A percentile compares a stretch with the other conserved stretches of the same genome.
Conservation (phyloP, 1,284 basidiomycete species). For the Fistulina hepatica region DNA sequence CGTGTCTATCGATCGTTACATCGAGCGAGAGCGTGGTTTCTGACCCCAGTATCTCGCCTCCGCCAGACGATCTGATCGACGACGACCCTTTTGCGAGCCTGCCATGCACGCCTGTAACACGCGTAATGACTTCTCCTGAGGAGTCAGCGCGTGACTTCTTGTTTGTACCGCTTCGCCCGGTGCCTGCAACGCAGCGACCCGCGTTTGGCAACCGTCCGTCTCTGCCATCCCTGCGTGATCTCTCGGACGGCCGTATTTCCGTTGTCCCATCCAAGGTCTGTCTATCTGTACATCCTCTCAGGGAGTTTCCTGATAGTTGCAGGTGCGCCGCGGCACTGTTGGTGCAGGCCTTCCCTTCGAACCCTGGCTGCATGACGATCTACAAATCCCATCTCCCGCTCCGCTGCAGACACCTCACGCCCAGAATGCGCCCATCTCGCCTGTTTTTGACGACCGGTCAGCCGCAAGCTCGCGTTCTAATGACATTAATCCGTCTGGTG, state of each 20-base stretch:
- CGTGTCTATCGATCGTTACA: no score
- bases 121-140: no score
- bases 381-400: constrained; percentile 7
- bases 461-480: no score
- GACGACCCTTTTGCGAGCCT: constrained; percentile 63
- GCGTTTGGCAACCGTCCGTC: constrained; percentile 52
- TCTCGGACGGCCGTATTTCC: constrained; percentile 46
- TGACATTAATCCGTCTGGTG: no score
- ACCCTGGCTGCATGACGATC: constrained; percentile 41
- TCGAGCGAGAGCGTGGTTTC: no score
- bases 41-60: constrained; percentile 22
- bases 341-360: constrained; percentile 51
- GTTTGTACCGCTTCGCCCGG: constrained; percentile 7
- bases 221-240: constrained; percentile 49
- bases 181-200: constrained; percentile 47
- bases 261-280: constrained; percentile 45
- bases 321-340: constrained; percentile 48
- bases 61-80: constrained; percentile 41
- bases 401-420: no score
- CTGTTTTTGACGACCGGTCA: no score
- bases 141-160: constrained; percentile 12
- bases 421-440: no score
- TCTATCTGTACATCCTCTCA: constrained; percentile 3
- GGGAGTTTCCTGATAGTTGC: constrained; percentile 1
- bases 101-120: no score